Evolutionary conservation across 768 basidiomycete species (phyloP).

Genomic region (Daedaleopsis nitida): DNA sequence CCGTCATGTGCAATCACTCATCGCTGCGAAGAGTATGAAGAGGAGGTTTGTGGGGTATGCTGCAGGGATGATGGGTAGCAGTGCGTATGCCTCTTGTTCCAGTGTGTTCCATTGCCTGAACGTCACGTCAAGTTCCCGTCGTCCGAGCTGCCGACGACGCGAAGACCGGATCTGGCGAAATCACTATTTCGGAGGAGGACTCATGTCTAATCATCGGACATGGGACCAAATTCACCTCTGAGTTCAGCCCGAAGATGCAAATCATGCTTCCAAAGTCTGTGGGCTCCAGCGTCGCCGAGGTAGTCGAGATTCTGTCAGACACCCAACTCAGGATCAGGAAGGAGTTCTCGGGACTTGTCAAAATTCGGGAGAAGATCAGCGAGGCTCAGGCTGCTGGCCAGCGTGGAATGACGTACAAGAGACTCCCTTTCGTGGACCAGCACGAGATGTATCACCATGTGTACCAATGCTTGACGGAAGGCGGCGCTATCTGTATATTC

Average conservation of each 20-base stretch:
- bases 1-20: constrained; percentile 82
- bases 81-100: constrained; percentile 45
- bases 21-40: constrained; percentile 88
- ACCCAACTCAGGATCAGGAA: constrained; percentile 82
- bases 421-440: constrained; percentile 89
- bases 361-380: constrained; percentile 65
- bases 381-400: constrained; percentile 58
- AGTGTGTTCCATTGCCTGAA: background rate
- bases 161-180: constrained; percentile 68
- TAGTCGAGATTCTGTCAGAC: constrained; percentile 87
- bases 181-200: constrained; percentile 74
- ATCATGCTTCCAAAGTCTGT: constrained; percentile 83
- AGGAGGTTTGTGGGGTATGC: constrained; percentile 80
- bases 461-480: constrained; percentile 81
- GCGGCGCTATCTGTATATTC: constrained; percentile 94
- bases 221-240: constrained; percentile 72
- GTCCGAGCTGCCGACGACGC: constrained; percentile 88
- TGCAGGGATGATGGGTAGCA: constrained; percentile 82
- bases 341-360: constrained; percentile 75
- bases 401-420: constrained; percentile 76
- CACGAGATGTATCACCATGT: constrained; percentile 93
- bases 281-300: constrained; percentile 77
- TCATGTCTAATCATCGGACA: constrained; percentile 83
- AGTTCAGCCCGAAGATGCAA: constrained; percentile 75
- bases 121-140: constrained; percentile 74